Evolutionary conservation across 108 stramenopile genomes (phyloP).

Genomic region (Asterionellopsis glacialis): DNA sequence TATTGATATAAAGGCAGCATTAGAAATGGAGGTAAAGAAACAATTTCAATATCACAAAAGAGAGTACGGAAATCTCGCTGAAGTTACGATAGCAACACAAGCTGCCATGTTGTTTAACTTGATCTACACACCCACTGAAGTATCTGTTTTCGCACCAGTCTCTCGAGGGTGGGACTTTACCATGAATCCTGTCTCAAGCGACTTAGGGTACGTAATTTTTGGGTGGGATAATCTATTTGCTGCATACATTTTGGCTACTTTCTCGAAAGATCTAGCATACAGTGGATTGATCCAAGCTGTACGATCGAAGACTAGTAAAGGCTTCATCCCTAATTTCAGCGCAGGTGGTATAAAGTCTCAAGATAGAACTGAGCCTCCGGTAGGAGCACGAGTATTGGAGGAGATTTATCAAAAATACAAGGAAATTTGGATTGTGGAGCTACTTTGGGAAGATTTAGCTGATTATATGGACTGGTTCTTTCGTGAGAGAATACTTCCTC

Average conservation of each 20-base stretch:
- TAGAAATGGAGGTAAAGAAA: too few relatives aligned
- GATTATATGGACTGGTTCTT: constrained; percentile 23
- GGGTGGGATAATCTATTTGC: too few relatives aligned
- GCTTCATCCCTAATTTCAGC: constrained; percentile 27
- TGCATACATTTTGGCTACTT: too few relatives aligned
- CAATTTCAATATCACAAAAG: too few relatives aligned
- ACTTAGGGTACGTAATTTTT: too few relatives aligned
- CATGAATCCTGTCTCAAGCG: not conserved
- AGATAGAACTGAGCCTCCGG: constrained; percentile 31
- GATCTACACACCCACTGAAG: constrained; percentile 9
- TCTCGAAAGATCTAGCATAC: too few relatives aligned
- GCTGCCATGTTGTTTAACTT: constrained; percentile 8
- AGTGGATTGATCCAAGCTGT: constrained; percentile 12
- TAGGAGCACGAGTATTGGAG: constrained; percentile 25
- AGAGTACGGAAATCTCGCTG: too few relatives aligned
- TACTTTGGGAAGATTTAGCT: constrained; percentile 20
- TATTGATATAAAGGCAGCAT: too few relatives aligned
- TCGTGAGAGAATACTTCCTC: constrained; percentile 5
- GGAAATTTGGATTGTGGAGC: constrained; percentile 26
- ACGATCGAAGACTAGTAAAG: constrained; percentile 14
- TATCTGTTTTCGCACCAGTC: constrained; percentile 3
- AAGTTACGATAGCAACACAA: not conserved
- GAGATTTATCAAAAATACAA: constrained; percentile 17
- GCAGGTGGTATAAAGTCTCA: constrained; percentile 10
- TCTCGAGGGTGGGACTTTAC: constrained; percentile 10